Conservation (phyloP, 164 flowering plant species). For the Chimonanthus praecox region DNA sequence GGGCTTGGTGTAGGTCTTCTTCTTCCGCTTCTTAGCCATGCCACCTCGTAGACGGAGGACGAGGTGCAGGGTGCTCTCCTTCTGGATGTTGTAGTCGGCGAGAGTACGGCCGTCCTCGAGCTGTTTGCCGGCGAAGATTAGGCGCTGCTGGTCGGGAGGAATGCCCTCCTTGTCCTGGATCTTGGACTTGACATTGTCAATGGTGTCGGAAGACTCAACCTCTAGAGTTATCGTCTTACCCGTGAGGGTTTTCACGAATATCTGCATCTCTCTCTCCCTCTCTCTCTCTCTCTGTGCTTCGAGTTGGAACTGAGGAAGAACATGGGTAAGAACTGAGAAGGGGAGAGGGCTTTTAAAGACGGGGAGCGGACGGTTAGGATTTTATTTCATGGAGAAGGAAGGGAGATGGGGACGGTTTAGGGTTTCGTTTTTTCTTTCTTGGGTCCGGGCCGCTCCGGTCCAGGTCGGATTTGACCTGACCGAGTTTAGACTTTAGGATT, state of each 20-base stretch:
- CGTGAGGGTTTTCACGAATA: constrained; percentile 58
- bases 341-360: background rate
- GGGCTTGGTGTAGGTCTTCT: constrained; percentile 56
- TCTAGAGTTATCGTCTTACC: constrained; percentile 24
- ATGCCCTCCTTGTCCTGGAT: constrained; percentile 13
- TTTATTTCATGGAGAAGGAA: too few species aligned
- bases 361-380: too few species aligned
- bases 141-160: too few species aligned
- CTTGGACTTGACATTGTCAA: constrained; percentile 22
- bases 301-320: background rate
- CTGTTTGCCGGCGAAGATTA: too few species aligned
- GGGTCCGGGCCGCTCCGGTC: too few species aligned
- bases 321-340: background rate
- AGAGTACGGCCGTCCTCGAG: too few species aligned
- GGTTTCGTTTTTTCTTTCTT: too few species aligned
- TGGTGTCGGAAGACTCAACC: constrained; percentile 25
- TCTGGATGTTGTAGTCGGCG: too few species aligned
- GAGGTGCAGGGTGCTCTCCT: constrained; percentile 30
- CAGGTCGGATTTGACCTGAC: too few species aligned
- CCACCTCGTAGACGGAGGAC: constrained; percentile 49
- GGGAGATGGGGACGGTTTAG: too few species aligned
- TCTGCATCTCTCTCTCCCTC: constrained; percentile 39
- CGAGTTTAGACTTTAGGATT: too few species aligned
- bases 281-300: background rate
- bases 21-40: constrained; percentile 44